Base-by-base conservation (phyloP, 2,329 filamentous ascomycete genomes). In the Pyricularia grisea region DNA sequence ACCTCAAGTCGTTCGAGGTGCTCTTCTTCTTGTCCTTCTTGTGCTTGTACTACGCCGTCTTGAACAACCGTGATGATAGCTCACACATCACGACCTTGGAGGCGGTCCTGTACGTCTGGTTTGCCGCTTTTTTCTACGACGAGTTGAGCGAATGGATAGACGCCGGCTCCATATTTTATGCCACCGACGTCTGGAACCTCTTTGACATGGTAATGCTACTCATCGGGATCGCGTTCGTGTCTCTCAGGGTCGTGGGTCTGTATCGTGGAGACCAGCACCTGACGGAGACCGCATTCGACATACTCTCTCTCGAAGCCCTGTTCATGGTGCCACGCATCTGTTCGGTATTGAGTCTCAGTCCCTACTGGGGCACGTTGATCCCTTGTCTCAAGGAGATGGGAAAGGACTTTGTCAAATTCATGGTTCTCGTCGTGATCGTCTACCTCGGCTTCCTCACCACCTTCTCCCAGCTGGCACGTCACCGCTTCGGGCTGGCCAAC, bases 321-420 rank as follows among this genome's bases (percentile, higher is more conserved):
- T 94, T 97, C 77, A 89, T 97, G 78, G 91, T 97, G 25, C 94
- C 94, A 20, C 90, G 92, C 70, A 91, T 97, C 73, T 97, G 91
- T 80, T 96, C 93, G 17, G 85, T 97, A 68, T 84, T 97, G 71
- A 94, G 91, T 76, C 79, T 97, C 72, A 93, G 93, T 74, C 92
- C 92, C 1, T 97, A 96, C 77, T 97, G 95, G 85, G 94, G 92
- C 61, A 95, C 91, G 0, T 79, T 95, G 66, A 94, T 97, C 70
- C 94, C 93, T 0, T 96, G 94, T 72, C 84, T 97, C 67, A 95
- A 95, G 77, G 92, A 94, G 77, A 97, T 97, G 94, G 91, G 91
- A 58, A 94, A 94, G 78, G 93, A 97, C 76, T 97, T 97, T 76
- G 79, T 94, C 77, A 94, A 94, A 75, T 97, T 95, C 76, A 85